These are phyloP conservation scores for Penicillium canescens DNA, from an alignment of 495 filamentous ascomycete species.

Conservation along the genomic window DNA sequence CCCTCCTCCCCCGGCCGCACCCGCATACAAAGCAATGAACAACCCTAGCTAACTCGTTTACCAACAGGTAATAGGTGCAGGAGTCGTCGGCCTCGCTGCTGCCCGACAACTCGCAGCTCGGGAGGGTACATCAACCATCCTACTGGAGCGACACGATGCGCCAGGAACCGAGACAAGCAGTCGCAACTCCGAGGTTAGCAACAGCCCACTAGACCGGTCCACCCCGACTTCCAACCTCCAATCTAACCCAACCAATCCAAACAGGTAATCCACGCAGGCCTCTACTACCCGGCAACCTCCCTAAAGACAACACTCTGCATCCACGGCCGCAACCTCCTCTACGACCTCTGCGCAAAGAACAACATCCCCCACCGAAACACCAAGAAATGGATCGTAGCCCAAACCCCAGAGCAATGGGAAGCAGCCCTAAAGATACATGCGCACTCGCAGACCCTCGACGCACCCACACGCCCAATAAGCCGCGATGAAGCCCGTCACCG, in stretches of 20 bases:
- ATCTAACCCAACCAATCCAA: background rate
- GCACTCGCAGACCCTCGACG: slow-evolving; percentile 61
- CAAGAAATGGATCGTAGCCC: slow-evolving; percentile 96
- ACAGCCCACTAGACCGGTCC: background rate
- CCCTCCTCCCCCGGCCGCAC: background rate
- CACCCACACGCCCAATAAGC: slow-evolving; percentile 72
- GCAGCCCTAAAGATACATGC: slow-evolving; percentile 65
- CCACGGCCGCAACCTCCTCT: slow-evolving; percentile 71
- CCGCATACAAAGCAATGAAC: background rate
- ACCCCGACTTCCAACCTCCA: background rate
- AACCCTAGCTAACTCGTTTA: slow-evolving; percentile 7
- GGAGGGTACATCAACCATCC: slow-evolving; percentile 65
- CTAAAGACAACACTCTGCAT: slow-evolving; percentile 88
- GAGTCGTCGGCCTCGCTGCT: slow-evolving; percentile 89
- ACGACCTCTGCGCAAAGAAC: slow-evolving; percentile 69
- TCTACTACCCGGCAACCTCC: slow-evolving; percentile 79
- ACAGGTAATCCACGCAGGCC: slow-evolving; percentile 90
- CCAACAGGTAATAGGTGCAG: slow-evolving; percentile 77
- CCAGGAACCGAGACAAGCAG: slow-evolving; percentile 90
- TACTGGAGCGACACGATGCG: slow-evolving; percentile 77
- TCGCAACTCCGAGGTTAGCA: slow-evolving; percentile 79
- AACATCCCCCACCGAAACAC: slow-evolving; percentile 69
- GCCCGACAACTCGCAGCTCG: slow-evolving; percentile 70
- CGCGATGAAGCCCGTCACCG: slow-evolving; percentile 55
- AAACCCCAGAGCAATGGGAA: slow-evolving; percentile 66